phyloP scores from a whole-genome alignment of 2,329 filamentous ascomycete species.

The Colletotrichum sp. region DNA sequence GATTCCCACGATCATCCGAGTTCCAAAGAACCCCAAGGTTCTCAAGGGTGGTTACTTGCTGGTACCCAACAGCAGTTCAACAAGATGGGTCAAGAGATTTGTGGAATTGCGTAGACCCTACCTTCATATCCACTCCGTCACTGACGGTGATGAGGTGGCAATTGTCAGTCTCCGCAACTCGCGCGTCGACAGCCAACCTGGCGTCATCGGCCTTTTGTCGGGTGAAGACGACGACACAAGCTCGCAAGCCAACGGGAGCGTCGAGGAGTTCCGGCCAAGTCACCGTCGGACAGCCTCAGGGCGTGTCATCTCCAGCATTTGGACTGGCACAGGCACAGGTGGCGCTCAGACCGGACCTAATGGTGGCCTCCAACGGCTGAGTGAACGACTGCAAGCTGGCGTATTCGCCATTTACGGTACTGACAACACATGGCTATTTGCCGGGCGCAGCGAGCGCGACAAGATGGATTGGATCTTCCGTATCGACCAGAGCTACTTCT shows the following conservation, averaged over 20 bases:
- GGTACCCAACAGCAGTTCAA: slow-evolving; percentile 80
- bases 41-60: slow-evolving; percentile 90
- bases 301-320: slow-evolving; percentile 59
- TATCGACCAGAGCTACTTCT: slow-evolving; percentile 81
- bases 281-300: slow-evolving; percentile 57
- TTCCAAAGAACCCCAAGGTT: slow-evolving; percentile 80
- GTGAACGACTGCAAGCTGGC: slow-evolving; percentile 66
- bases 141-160: slow-evolving; percentile 87
- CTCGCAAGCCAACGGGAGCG: slow-evolving; percentile 31
- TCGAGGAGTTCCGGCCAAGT: slow-evolving; percentile 45
- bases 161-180: slow-evolving; percentile 89
- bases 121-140: slow-evolving; percentile 84
- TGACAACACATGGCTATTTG: slow-evolving; percentile 95
- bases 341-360: slow-evolving; percentile 16
- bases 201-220: slow-evolving; percentile 79
- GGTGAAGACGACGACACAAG: slow-evolving; percentile 43
- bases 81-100: slow-evolving; percentile 89
- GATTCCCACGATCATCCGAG: slow-evolving; percentile 75
- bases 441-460: slow-evolving; percentile 84
- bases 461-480: slow-evolving; percentile 97
- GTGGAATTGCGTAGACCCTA: slow-evolving; percentile 92
- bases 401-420: slow-evolving; percentile 95
- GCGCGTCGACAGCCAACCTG: slow-evolving; percentile 89
- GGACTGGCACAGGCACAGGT: slow-evolving; percentile 53
- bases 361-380: slow-evolving; percentile 56